Percentiles rank a stretch among this genome's conserved stretches.
phyloP scores from a whole-genome alignment of 495 filamentous ascomycete species.

The Penicilliopsis zonata region DNA sequence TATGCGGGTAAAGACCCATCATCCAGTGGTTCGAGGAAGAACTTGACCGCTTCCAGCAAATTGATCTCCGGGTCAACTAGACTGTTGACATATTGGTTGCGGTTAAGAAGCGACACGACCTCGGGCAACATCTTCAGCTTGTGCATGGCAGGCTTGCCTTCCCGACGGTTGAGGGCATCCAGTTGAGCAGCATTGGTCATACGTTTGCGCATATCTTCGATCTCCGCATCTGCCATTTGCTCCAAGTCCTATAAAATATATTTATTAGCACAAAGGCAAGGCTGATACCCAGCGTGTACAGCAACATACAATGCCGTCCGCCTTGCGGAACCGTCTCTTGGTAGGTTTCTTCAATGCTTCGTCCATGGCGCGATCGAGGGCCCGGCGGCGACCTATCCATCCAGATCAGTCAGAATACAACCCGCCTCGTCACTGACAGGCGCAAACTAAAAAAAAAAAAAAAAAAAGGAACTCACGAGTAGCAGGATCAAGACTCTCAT shows the following conservation, averaged over 20 bases:
- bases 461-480: conserved; percentile 41
- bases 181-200: conserved; percentile 88
- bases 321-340: conserved; percentile 63
- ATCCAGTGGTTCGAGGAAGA: conserved; percentile 92
- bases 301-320: conserved; percentile 72
- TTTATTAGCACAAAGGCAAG: conserved; percentile 8
- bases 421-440: not conserved
- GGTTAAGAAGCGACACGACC: conserved; percentile 77
- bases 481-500: conserved; percentile 47
- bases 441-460: conserved; percentile 3
- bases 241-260: conserved; percentile 61
- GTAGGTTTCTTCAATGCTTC: conserved; percentile 73
- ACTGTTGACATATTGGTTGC: conserved; percentile 65
- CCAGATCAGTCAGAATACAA: conserved; percentile 12
- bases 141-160: conserved; percentile 70
- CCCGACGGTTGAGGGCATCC: conserved; percentile 68
- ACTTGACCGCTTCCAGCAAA: conserved; percentile 84
- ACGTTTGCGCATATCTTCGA: conserved; percentile 72
- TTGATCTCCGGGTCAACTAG: conserved; percentile 92
- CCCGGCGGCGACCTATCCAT: conserved; percentile 50
- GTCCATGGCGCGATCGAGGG: conserved; percentile 77
- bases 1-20: conserved; percentile 90
- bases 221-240: conserved; percentile 75
- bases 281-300: not conserved
- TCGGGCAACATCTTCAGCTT: conserved; percentile 93